These are phyloP conservation scores for Lipomyces kockii DNA, from an alignment of 805 yeast genomes.

Conservation along the genomic window DNA sequence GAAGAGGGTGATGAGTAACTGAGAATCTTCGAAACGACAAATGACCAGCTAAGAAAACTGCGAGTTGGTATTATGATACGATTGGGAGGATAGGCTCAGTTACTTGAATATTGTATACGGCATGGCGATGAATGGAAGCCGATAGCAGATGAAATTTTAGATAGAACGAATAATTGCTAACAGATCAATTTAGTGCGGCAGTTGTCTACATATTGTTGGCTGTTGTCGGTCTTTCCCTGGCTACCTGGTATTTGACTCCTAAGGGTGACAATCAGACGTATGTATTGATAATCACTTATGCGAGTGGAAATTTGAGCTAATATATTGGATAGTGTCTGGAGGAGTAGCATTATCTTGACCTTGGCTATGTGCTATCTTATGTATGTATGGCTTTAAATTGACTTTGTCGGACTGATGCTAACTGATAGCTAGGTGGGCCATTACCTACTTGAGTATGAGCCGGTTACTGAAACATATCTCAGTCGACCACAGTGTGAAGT, in stretches of 20 bases:
- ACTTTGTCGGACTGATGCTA: neutral
- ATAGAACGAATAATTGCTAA: neutral
- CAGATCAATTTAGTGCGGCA: slow-evolving; percentile 24
- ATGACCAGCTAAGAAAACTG: neutral
- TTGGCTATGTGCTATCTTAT: slow-evolving; percentile 73
- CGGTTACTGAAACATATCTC: neutral
- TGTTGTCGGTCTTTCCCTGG: slow-evolving; percentile 34
- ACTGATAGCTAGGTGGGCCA: slow-evolving; percentile 59
- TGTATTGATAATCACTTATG: neutral
- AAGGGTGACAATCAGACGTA: slow-evolving; percentile 40
- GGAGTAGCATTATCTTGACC: slow-evolving; percentile 66
- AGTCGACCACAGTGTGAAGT: neutral
- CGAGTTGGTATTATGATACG: neutral
- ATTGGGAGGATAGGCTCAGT: neutral
- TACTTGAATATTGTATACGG: neutral
- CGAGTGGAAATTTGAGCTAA: neutral
- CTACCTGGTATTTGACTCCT: slow-evolving; percentile 39
- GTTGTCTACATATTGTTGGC: slow-evolving; percentile 37
- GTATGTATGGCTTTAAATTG: slow-evolving; percentile 41
- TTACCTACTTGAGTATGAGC: slow-evolving; percentile 64
- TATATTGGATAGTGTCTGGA: slow-evolving; percentile 48
- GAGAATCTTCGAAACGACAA: neutral
- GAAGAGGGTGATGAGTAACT: neutral
- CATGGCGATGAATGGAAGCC: neutral
- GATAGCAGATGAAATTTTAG: neutral